Evolutionary conservation across 768 basidiomycete genomes (phyloP), one percentile per base, ranked within the genome.

Genomic region (Austroboletus eburneus): DNA sequence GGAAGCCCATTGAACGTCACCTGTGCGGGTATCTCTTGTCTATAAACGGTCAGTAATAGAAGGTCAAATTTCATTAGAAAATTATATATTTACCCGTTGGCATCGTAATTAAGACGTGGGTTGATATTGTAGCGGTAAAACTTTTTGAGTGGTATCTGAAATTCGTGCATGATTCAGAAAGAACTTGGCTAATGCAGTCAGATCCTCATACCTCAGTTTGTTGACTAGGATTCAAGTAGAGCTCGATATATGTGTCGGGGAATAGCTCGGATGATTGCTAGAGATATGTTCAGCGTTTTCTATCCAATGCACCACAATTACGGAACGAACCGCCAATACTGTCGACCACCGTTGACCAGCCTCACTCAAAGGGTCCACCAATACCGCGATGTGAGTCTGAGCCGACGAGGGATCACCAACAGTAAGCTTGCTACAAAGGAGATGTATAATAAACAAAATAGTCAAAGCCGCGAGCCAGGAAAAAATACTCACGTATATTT

Each of bases 311-410:
- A 33, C 14, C 5, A 5, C 4, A 12, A 18, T 13, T n/a, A 10
- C 18, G 30, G 18, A 48, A 41, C 73, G 49, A 49, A 92, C 91
- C 66, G 84, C 72, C 21, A 95, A 64, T 33, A 97, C 59, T 46
- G 84, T 78, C 2, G 89, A 80, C 86, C 91, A 96, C 54, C 83
- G 84, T 62, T 97, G 93, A 3, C 87, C 89, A 5, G 74, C 68
- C 59, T 91, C 87, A 40, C 86, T 91, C 23, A 96, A 61, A 1
- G 95, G 94, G 61, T 98, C 91, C 8, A 98, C 49, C 6, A 97
- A 63, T 9, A 87, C 76, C 3, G 77, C 80, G 33, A 96, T 66
- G 42, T 83, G 82, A 56, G 81, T 80, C 32, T 86, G 55, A 0
- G 93, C 85, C 1, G 77, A 81, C 2, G 73, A 60, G 17, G 78